Conservation (phyloP, 202 grass and related monocot genomes). For the Carex sylvatica region DNA sequence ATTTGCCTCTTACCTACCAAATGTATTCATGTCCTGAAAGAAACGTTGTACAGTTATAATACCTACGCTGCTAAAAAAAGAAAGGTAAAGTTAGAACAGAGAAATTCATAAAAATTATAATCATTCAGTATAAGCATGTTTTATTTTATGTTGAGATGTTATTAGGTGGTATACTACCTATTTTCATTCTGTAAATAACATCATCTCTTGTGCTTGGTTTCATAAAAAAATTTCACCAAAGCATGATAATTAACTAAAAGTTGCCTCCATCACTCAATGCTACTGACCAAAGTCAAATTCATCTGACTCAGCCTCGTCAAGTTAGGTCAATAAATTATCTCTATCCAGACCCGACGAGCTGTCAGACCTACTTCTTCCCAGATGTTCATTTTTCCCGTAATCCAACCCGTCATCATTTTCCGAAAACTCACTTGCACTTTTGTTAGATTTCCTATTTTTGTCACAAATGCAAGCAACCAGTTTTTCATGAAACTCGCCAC, state of each 20-base stretch:
- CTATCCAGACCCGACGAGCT: background rate
- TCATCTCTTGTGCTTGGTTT: slow-evolving; percentile 22
- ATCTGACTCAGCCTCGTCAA: slow-evolving; percentile 50
- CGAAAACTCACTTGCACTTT: slow-evolving; percentile 30
- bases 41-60: slow-evolving; percentile 56
- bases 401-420: slow-evolving; percentile 46
- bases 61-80: slow-evolving; percentile 25
- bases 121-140: background rate
- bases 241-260: slow-evolving; percentile 30
- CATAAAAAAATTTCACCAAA: slow-evolving; percentile 34
- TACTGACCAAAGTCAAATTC: slow-evolving; percentile 37
- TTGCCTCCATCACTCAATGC: slow-evolving; percentile 15
- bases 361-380: slow-evolving; percentile 34
- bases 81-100: slow-evolving; percentile 16
- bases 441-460: slow-evolving; percentile 31
- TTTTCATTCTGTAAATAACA: background rate
- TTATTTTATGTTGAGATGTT: background rate
- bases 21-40: slow-evolving; percentile 28
- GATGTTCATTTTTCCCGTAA: slow-evolving; percentile 67
- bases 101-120: background rate
- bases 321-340: slow-evolving; percentile 19
- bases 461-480: slow-evolving; percentile 79
- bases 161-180: slow-evolving; percentile 2
- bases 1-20: slow-evolving; percentile 16
- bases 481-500: slow-evolving; percentile 91